These are phyloP conservation scores for Capsicum baccatum DNA, from an alignment of 257 asterid genomes.

Conservation along the genomic window DNA sequence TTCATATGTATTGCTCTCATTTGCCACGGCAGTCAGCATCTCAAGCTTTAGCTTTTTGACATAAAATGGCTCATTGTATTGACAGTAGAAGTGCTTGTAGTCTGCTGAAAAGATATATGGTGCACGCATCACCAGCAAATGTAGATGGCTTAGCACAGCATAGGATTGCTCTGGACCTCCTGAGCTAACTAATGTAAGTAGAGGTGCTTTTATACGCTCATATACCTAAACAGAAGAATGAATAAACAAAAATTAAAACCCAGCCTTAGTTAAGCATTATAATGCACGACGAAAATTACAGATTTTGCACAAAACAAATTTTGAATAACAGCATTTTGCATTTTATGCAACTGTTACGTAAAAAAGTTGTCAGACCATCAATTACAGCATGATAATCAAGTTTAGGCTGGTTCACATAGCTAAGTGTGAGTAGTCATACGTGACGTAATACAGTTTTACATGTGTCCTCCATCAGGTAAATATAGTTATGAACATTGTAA, in stretches of 20 bases:
- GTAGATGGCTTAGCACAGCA: constrained; percentile 96
- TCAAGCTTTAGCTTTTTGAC: constrained; percentile 98
- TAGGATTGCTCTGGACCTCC: constrained; percentile 98
- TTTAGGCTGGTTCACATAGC: constrained; percentile 1
- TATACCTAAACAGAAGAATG: constrained; percentile 65
- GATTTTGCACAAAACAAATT: neutral
- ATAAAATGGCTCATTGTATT: constrained; percentile 95
- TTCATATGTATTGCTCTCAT: constrained; percentile 97
- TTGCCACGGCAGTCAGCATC: constrained; percentile 98
- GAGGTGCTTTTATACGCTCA: constrained; percentile 98
- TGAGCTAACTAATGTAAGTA: constrained; percentile 96
- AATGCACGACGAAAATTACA: neutral
- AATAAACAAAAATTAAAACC: neutral
- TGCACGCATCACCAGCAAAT: constrained; percentile 96
- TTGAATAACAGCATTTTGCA: constrained; percentile 21
- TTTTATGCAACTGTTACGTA: constrained; percentile 16
- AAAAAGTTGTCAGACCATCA: neutral
- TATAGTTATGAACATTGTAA: neutral
- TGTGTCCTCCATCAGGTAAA: neutral
- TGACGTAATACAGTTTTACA: neutral
- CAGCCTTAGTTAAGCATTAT: neutral
- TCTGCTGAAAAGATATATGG: constrained; percentile 91
- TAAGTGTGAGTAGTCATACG: neutral
- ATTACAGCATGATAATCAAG: neutral
- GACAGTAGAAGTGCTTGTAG: constrained; percentile 99